Percentiles rank a stretch among this genome's conserved stretches.
Evolutionary conservation across 768 basidiomycete species (phyloP).

Genomic region (Boletus eberwhitei): DNA sequence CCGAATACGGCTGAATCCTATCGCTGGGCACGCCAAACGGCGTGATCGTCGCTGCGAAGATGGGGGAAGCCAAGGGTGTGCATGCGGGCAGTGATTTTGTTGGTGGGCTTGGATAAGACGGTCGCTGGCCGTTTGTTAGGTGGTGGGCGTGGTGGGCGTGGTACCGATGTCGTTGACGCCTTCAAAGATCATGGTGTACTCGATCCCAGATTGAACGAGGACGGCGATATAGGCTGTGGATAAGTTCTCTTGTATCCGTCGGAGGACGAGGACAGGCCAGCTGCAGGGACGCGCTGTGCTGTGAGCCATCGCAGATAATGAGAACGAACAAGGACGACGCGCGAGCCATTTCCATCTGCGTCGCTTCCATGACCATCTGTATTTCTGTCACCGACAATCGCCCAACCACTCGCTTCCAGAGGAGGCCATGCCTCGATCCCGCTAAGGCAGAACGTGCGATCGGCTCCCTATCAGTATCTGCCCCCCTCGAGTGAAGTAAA

Average conservation of each 20-base stretch:
- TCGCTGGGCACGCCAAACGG: neutral
- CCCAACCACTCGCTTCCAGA: neutral
- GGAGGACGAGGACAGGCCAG: conserved; percentile 1
- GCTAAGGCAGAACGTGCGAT: conserved; percentile 1
- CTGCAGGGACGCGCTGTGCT: neutral
- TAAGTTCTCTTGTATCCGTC: neutral
- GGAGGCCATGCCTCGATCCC: conserved; percentile 5
- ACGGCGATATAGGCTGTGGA: neutral
- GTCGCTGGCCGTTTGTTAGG: neutral
- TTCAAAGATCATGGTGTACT: conserved; percentile 6
- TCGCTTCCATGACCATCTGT: conserved; percentile 1
- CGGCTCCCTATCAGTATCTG: conserved; percentile 6
- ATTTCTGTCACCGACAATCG: conserved; percentile 2
- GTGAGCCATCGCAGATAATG: neutral
- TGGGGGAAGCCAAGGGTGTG: neutral
- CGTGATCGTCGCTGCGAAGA: conserved; percentile 6
- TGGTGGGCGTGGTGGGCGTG: neutral
- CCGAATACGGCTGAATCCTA: neutral
- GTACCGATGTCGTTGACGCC: conserved; percentile 10
- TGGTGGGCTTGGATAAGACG: conserved; percentile 5
- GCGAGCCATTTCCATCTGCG: conserved; percentile 2
- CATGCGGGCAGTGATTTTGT: neutral
- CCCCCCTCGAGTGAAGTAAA: neutral
- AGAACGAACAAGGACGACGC: neutral
- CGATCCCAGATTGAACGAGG: conserved; percentile 4